Conservation (phyloP, 169 alveolate genomes). For the Plasmodium vivax region DNA sequence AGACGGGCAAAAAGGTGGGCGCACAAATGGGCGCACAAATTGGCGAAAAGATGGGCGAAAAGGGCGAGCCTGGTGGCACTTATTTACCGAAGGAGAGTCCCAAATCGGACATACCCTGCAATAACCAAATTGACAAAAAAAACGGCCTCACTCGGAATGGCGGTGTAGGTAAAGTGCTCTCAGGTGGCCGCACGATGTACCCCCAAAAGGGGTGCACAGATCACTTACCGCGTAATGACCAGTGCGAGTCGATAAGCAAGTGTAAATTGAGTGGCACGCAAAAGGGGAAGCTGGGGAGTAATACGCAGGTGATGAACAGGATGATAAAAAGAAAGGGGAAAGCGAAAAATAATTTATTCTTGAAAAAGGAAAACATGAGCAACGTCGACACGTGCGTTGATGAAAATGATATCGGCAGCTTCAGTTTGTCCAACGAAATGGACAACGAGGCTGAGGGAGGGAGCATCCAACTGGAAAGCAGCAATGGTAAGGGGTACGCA, state of each 20-base stretch:
- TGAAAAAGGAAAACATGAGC: constrained; percentile 67
- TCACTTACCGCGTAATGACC: background rate
- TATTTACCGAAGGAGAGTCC: background rate
- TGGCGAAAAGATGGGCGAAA: background rate
- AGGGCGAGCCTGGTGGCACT: background rate
- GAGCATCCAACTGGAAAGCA: background rate
- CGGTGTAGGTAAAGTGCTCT: background rate
- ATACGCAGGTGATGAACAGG: constrained; percentile 5
- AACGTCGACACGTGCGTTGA: constrained; percentile 67
- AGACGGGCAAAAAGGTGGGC: background rate
- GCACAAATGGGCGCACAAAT: background rate
- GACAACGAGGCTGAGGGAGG: background rate
- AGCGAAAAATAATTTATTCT: constrained; percentile 4
- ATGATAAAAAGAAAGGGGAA: constrained; percentile 10
- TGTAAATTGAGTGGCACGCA: background rate
- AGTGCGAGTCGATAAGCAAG: background rate
- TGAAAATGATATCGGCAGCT: constrained; percentile 70
- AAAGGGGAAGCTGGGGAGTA: background rate
- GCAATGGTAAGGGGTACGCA: background rate
- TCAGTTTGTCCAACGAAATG: constrained; percentile 41
- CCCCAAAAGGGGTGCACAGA: background rate
- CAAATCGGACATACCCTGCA: background rate
- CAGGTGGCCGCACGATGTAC: background rate
- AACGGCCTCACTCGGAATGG: background rate
- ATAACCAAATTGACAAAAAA: background rate